A percentile compares a stretch with the other conserved stretches of the same genome.
Evolutionary conservation across 257 asterid genomes (phyloP).

Genomic region (Anisodus acutangulus): DNA sequence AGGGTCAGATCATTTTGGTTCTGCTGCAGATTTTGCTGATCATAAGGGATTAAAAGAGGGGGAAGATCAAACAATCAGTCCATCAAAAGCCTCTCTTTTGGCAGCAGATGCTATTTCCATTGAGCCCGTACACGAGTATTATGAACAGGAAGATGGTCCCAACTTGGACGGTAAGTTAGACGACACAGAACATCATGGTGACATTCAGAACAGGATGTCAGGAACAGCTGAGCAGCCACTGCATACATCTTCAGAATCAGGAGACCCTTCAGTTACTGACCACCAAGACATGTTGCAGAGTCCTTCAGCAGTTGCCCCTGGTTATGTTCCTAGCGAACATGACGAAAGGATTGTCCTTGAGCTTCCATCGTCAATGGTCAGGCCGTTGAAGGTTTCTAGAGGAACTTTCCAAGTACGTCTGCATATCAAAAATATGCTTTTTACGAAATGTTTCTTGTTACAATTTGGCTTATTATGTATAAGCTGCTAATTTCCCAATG

Average conservation of each 20-base stretch:
- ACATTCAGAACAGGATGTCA: conserved; percentile 49
- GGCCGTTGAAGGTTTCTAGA: conserved; percentile 78
- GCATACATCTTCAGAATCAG: conserved; percentile 44
- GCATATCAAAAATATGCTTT: conserved; percentile 28
- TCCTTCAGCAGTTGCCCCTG: conserved; percentile 70
- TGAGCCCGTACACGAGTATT: conserved; percentile 69
- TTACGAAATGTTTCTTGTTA: background rate
- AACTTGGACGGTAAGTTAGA: conserved; percentile 50
- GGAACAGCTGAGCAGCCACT: conserved; percentile 60
- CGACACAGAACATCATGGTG: conserved; percentile 50
- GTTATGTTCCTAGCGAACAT: conserved; percentile 87
- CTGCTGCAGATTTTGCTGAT: conserved; percentile 92
- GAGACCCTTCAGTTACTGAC: conserved; percentile 46
- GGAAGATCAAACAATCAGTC: conserved; percentile 60
- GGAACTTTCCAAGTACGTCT: conserved; percentile 94
- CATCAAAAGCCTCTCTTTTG: conserved; percentile 79
- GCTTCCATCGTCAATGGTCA: conserved; percentile 92
- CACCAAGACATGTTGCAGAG: conserved; percentile 59
- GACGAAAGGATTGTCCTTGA: conserved; percentile 93
- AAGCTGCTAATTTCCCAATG: conserved; percentile 15
- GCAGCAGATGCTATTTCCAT: conserved; percentile 90
- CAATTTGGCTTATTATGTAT: background rate
- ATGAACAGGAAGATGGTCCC: conserved; percentile 70
- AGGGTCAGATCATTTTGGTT: conserved; percentile 90
- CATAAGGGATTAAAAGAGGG: conserved; percentile 53